Evolutionary conservation across 441 rosid species (phyloP).

Genomic region (Pelargonium cotyledonis): DNA sequence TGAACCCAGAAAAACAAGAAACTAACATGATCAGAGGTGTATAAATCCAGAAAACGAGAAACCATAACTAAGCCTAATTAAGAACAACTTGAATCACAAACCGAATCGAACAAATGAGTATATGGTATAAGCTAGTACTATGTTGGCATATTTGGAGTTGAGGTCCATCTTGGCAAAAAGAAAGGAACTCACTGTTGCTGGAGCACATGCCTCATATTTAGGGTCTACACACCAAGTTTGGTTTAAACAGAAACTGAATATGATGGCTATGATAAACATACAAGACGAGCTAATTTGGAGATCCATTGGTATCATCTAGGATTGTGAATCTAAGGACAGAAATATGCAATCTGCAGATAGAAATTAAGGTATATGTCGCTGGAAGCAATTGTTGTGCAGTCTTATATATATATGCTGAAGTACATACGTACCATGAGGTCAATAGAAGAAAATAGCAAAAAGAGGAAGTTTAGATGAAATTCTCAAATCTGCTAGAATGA

Average conservation of each 20-base stretch:
- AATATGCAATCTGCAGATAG: neutral
- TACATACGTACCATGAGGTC: no score
- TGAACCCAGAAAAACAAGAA: no score
- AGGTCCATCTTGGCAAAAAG: slow-evolving; percentile 39
- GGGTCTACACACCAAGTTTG: neutral
- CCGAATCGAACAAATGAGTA: neutral
- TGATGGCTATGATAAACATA: neutral
- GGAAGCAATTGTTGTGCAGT: neutral
- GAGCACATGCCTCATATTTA: neutral
- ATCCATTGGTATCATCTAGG: no score
- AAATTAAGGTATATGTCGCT: neutral
- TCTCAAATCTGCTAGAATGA: no score
- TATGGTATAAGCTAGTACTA: slow-evolving; percentile 38
- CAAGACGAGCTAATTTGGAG: neutral
- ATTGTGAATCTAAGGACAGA: neutral
- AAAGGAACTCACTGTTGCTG: slow-evolving; percentile 23
- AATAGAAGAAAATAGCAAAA: no score
- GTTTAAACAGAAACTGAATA: neutral
- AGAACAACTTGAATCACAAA: neutral
- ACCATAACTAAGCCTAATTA: slow-evolving; percentile 16
- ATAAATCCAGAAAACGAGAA: neutral
- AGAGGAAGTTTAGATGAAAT: no score
- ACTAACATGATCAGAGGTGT: neutral
- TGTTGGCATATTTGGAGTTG: slow-evolving; percentile 23
- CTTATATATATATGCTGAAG: no score